A percentile compares a stretch with the other conserved stretches of the same genome.
Conservation (phyloP, 805 yeast species). For the Brettanomyces naardenensis region DNA sequence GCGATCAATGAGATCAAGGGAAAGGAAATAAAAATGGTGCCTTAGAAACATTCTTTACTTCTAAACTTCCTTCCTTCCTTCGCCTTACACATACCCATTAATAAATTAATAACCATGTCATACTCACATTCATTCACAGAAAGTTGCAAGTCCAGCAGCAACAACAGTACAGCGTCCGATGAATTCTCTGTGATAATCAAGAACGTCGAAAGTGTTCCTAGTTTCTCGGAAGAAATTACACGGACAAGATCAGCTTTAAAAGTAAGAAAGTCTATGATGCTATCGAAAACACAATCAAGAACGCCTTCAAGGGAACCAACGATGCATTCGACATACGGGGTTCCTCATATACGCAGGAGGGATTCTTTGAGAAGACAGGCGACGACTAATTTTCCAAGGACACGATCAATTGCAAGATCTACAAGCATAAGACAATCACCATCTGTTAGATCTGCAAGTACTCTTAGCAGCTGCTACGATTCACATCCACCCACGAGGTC, state of each 20-base stretch:
- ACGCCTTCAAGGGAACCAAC: background rate
- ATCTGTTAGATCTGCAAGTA: background rate
- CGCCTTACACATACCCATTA: too few relatives aligned
- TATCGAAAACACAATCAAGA: background rate
- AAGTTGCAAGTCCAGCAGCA: too few relatives aligned
- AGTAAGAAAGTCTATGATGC: conserved; percentile 2
- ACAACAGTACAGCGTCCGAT: too few relatives aligned
- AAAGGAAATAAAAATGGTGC: too few relatives aligned
- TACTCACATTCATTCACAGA: too few relatives aligned
- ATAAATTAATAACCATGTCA: too few relatives aligned
- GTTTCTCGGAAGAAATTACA: background rate
- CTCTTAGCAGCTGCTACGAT: background rate
- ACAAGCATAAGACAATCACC: too few relatives aligned
- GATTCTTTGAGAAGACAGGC: background rate
- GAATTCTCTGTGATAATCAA: background rate
- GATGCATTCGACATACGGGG: background rate
- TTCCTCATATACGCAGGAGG: background rate
- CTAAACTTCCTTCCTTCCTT: too few relatives aligned
- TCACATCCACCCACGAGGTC: background rate
- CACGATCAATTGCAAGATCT: too few relatives aligned
- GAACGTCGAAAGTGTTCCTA: background rate
- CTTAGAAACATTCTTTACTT: too few relatives aligned
- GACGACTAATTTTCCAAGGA: too few relatives aligned
- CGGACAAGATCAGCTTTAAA: background rate
- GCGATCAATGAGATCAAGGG: too few relatives aligned